phyloP scores from a whole-genome alignment of 75 land plant genomes.

The Sequoiadendron giganteum region DNA sequence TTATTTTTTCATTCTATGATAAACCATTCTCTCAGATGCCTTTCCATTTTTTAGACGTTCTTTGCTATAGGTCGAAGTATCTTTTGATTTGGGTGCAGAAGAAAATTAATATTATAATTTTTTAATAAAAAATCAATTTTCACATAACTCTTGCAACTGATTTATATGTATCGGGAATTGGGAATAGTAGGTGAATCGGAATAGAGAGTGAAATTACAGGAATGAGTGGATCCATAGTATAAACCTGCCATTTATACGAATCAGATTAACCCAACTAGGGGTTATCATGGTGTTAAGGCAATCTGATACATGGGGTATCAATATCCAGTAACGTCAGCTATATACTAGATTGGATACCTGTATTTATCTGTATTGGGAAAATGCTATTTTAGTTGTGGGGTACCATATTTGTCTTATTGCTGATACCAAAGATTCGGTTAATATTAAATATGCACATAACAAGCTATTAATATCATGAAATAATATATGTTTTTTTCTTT shows the following conservation, averaged over 20 bases:
- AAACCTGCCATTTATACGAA: not conserved
- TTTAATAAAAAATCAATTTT: not conserved
- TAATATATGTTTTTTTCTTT: not conserved
- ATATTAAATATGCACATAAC: too few species aligned
- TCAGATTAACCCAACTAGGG: not conserved
- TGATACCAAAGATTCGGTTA: not conserved
- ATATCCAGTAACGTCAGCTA: not conserved
- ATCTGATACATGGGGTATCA: not conserved
- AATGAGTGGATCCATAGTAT: not conserved
- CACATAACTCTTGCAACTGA: not conserved
- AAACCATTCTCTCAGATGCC: too few species aligned
- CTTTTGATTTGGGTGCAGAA: not conserved
- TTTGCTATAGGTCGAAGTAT: not conserved
- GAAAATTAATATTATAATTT: not conserved
- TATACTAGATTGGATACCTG: not conserved
- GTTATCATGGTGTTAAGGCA: not conserved
- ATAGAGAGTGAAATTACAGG: not conserved
- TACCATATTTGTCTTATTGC: not conserved
- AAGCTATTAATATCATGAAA: not conserved
- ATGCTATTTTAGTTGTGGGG: not conserved
- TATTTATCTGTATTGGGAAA: not conserved
- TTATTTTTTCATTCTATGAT: too few species aligned
- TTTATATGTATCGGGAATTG: not conserved
- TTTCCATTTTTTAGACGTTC: not conserved
- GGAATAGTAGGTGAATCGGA: not conserved